Percentiles rank a stretch among this genome's conserved stretches.
Conservation (phyloP, 306 rosid genomes). For the Coriaria nepalensis region DNA sequence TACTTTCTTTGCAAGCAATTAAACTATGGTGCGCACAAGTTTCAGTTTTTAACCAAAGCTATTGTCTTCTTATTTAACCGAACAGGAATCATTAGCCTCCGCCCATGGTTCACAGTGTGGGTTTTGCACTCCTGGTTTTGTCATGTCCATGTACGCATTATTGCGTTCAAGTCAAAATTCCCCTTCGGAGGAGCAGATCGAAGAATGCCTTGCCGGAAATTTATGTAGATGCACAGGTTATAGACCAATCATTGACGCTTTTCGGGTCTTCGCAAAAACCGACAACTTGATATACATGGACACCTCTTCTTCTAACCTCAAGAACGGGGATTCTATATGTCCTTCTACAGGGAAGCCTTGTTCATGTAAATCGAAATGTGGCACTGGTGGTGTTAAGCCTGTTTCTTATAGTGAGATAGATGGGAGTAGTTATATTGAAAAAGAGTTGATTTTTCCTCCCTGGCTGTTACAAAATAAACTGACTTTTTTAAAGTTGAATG, state of each 20-base stretch:
- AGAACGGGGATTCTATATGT: constrained; percentile 48
- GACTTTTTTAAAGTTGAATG: constrained; percentile 43
- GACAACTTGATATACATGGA: constrained; percentile 40
- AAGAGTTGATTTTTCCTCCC: constrained; percentile 88
- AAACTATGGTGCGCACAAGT: neutral
- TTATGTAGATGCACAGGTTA: constrained; percentile 95
- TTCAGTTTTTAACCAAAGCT: neutral
- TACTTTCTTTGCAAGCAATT: constrained; percentile 1
- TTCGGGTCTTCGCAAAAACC: constrained; percentile 79
- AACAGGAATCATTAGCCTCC: constrained; percentile 75
- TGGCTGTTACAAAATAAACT: constrained; percentile 52
- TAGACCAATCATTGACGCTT: constrained; percentile 90
- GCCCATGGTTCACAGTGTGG: constrained; percentile 97
- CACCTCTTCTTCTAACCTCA: constrained; percentile 32
- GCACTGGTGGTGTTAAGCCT: constrained; percentile 23
- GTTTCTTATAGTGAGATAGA: constrained; percentile 59
- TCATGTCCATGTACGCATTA: constrained; percentile 81
- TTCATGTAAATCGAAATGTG: constrained; percentile 47
- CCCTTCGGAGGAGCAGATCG: constrained; percentile 72
- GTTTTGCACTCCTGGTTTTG: constrained; percentile 90
- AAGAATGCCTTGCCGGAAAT: constrained; percentile 92
- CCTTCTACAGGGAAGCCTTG: constrained; percentile 93
- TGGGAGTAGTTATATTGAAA: constrained; percentile 67
- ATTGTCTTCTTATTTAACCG: neutral
- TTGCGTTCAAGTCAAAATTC: constrained; percentile 68